Percentiles rank a stretch among this genome's conserved stretches.
Conservation (phyloP, 345 rosid species). For the Murraya koenigii region DNA sequence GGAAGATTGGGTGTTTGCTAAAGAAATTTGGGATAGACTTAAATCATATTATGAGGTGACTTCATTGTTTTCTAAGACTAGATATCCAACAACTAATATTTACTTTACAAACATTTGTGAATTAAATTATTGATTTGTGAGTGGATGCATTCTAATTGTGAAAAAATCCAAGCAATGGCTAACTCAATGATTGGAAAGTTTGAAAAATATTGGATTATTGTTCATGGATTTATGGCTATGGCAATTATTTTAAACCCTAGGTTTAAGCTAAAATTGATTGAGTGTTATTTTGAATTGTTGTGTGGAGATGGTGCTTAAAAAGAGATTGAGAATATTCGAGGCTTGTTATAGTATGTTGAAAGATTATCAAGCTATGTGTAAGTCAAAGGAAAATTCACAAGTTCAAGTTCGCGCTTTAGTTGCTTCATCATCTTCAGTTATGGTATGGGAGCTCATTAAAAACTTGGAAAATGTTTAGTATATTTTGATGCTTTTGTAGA, state of each 20-base stretch:
- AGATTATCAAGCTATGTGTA: too few relatives aligned
- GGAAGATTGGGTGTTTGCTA: neutral
- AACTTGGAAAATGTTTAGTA: too few relatives aligned
- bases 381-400: neutral
- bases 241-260: slow-evolving; percentile 1
- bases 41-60: neutral
- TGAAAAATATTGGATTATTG: slow-evolving; percentile 12
- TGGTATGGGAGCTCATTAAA: too few relatives aligned
- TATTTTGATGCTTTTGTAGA: too few relatives aligned
- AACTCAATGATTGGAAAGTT: neutral
- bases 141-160: neutral
- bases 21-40: neutral
- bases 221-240: neutral
- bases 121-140: neutral
- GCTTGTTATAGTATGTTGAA: neutral
- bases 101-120: slow-evolving; percentile 9
- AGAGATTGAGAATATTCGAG: neutral
- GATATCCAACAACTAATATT: neutral
- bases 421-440: too few relatives aligned
- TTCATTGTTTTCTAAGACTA: neutral
- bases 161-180: neutral
- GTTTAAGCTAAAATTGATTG: neutral
- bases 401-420: too few relatives aligned
- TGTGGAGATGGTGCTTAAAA: neutral
- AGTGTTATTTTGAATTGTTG: neutral